Evolutionary conservation across 2,329 filamentous ascomycete species (phyloP), one percentile per base, ranked within the genome.

Genomic region (Thielaviopsis musarum): DNA sequence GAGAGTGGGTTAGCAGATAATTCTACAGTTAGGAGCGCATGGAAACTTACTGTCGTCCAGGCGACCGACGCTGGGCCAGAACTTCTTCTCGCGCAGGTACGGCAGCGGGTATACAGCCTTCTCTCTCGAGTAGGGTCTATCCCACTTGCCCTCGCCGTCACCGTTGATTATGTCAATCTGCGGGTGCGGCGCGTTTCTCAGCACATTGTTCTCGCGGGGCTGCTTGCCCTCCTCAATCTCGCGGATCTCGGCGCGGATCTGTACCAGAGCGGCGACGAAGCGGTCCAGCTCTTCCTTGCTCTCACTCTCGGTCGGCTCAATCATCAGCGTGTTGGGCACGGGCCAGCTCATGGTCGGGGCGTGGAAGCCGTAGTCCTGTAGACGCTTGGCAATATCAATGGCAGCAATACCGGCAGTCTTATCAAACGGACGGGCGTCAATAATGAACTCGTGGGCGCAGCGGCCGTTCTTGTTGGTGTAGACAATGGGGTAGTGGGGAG

Each of bases 341-440:
- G 91, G 91, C 88, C 88, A 96, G 69, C 84, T 90, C 91, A 97
- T 96, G 58, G 91, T 97, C 0, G 91, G 91, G 1, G 91, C 88
- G 72, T 97, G 91, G 81, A 97, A 97, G 51, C 91, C 91, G 69
- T 95, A 97, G 70, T 97, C 91, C 72, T 96, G 91, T 21, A 97
- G 82, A 63, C 91, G 88, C 78, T 97, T 97, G 67, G 91, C 91
- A 64, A 97, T 87, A 68, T 97, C 91, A 66, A 95, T 93, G 30
- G 87, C 91, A 73, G 96, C 91, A 66, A 97, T 75, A 26, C 88
- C 89, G 6, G 86, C 82, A 0, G 83, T 82, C 58, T 91, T 85
- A 69, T 88, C 87, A 77, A 96, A 95, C 24, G 82, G 80, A 22
- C 91, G 87, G 5, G 84, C 81, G 66, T 97, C 91, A 38, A 97